Percentiles rank a stretch among this genome's conserved stretches.
phyloP scores from a whole-genome alignment of 208 protist genomes.

The Leishmania aethiopica region DNA sequence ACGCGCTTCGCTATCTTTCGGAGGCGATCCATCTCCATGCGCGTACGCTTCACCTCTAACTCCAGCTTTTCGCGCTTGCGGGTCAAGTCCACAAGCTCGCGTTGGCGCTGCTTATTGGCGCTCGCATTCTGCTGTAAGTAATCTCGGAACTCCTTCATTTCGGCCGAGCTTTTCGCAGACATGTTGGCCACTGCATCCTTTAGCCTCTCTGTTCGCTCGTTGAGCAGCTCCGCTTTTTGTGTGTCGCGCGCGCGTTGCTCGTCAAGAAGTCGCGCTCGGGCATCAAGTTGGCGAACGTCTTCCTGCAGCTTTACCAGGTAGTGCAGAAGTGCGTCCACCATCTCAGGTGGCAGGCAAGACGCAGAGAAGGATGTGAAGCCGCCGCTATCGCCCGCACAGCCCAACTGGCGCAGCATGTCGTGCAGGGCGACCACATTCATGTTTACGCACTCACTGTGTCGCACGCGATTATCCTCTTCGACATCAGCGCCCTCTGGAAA shows the following conservation, averaged over 20 bases:
- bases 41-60: constrained; percentile 53
- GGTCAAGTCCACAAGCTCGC: constrained; percentile 55
- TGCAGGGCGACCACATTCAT: constrained; percentile 45
- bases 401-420: constrained; percentile 22
- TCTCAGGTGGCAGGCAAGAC: constrained; percentile 31
- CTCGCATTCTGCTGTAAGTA: constrained; percentile 48
- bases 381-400: neutral
- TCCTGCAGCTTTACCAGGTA: constrained; percentile 38
- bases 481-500: constrained; percentile 37
- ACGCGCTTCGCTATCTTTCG: constrained; percentile 74
- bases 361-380: neutral
- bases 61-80: constrained; percentile 75
- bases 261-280: constrained; percentile 12
- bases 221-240: constrained; percentile 32
- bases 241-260: constrained; percentile 23
- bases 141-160: constrained; percentile 41
- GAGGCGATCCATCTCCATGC: constrained; percentile 70
- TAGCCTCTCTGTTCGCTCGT: constrained; percentile 45
- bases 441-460: constrained; percentile 74
- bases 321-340: constrained; percentile 38
- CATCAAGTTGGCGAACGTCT: constrained; percentile 19
- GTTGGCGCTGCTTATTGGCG: constrained; percentile 44
- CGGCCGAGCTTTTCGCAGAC: constrained; percentile 63
- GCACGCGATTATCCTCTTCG: constrained; percentile 51
- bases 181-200: constrained; percentile 38